Evolutionary conservation across 2,329 filamentous ascomycete genomes (phyloP).

Genomic region (Rutstroemia sydowiana): DNA sequence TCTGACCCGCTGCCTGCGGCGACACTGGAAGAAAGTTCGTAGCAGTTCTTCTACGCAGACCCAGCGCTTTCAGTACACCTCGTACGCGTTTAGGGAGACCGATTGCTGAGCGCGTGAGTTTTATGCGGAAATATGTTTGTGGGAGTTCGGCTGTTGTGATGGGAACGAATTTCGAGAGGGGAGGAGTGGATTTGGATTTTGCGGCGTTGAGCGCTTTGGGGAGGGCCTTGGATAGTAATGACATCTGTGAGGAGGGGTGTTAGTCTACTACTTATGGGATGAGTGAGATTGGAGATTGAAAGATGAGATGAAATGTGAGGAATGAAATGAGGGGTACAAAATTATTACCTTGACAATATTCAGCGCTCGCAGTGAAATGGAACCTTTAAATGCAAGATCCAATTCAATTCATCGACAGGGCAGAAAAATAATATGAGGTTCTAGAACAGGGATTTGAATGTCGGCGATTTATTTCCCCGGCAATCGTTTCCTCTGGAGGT

Average conservation of each 20-base stretch:
- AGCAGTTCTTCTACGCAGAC: slow-evolving; percentile 62
- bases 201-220: slow-evolving; percentile 7
- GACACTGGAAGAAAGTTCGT: slow-evolving; percentile 68
- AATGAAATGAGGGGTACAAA: background rate
- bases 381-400: background rate
- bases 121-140: slow-evolving; percentile 66
- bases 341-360: background rate
- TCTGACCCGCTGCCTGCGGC: slow-evolving; percentile 60
- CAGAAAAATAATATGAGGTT: no score
- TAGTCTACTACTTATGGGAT: background rate
- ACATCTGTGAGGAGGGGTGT: background rate
- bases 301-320: background rate
- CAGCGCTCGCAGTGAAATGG: background rate
- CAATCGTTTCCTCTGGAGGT: no score
- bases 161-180: background rate
- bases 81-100: slow-evolving; percentile 57
- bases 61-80: slow-evolving; percentile 63
- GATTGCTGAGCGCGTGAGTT: slow-evolving; percentile 64
- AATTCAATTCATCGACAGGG: no score
- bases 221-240: background rate
- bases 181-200: background rate
- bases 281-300: background rate
- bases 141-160: slow-evolving; percentile 7
- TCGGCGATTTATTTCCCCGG: no score
- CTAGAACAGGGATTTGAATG: no score